Evolutionary conservation across 1,284 basidiomycete genomes (phyloP).

Genomic region (Ceratobasidium sp.): DNA sequence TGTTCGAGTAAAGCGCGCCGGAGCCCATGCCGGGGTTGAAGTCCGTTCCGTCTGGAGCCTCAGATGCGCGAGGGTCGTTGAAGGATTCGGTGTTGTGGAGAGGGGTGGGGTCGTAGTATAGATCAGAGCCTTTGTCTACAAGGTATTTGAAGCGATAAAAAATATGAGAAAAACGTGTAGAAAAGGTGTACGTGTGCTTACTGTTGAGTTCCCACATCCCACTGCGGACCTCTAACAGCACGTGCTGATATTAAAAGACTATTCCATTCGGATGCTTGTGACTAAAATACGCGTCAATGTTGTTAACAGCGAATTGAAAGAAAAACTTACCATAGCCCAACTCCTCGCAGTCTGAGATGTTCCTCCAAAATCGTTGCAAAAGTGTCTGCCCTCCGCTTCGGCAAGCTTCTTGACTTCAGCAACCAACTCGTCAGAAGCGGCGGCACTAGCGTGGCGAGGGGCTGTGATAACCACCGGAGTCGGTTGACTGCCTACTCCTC

Average conservation of each 20-base stretch:
- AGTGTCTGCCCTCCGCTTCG: slow-evolving; percentile 29
- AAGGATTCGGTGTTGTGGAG: slow-evolving; percentile 53
- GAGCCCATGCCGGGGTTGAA: slow-evolving; percentile 7
- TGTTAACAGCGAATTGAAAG: not conserved
- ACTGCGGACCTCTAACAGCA: slow-evolving; percentile 83
- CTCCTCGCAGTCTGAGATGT: slow-evolving; percentile 22
- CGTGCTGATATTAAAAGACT: slow-evolving; percentile 80
- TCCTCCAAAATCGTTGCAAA: slow-evolving; percentile 30
- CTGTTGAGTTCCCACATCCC: slow-evolving; percentile 88
- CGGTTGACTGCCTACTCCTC: slow-evolving; percentile 4
- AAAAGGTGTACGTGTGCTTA: too few species aligned
- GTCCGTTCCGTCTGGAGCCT: slow-evolving; percentile 20
- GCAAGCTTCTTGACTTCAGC: slow-evolving; percentile 28
- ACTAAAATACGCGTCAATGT: slow-evolving; percentile 54
- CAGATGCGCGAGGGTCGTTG: slow-evolving; percentile 14
- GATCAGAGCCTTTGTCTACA: slow-evolving; percentile 68
- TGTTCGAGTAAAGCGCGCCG: slow-evolving; percentile 10
- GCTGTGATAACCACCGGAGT: slow-evolving; percentile 25
- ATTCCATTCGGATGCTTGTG: slow-evolving; percentile 81
- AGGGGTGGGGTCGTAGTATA: slow-evolving; percentile 74
- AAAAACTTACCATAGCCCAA: slow-evolving; percentile 20
- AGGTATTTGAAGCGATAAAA: slow-evolving; percentile 64
- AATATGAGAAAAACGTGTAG: not conserved
- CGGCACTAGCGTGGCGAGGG: slow-evolving; percentile 38
- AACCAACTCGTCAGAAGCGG: slow-evolving; percentile 24